phyloP scores from a whole-genome alignment of 2,329 filamentous ascomycete species.

The Alternaria gaisen region DNA sequence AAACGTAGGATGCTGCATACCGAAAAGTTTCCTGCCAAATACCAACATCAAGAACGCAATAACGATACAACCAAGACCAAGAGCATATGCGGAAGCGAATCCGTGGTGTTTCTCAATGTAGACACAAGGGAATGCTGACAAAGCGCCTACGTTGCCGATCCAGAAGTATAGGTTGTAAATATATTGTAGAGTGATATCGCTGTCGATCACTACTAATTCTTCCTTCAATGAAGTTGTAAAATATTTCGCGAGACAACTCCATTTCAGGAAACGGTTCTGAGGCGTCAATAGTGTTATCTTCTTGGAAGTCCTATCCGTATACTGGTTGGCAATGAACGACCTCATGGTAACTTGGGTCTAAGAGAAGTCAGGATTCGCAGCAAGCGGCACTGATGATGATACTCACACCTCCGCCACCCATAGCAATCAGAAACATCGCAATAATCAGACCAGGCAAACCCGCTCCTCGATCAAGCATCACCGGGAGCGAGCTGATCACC shows the following conservation, averaged over 20 bases:
- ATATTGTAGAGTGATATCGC: constrained; percentile 48
- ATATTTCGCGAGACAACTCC: background rate
- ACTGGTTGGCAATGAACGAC: constrained; percentile 52
- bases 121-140: constrained; percentile 69
- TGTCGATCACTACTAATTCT: constrained; percentile 47
- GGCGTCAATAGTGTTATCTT: constrained; percentile 18
- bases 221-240: constrained; percentile 29
- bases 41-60: constrained; percentile 66
- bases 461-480: constrained; percentile 29
- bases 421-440: constrained; percentile 49
- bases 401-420: constrained; percentile 50
- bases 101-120: constrained; percentile 73
- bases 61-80: constrained; percentile 70
- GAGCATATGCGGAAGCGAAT: constrained; percentile 71
- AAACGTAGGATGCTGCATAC: background rate
- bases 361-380: background rate
- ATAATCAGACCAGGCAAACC: constrained; percentile 39
- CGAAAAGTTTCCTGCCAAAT: constrained; percentile 18
- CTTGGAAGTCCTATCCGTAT: constrained; percentile 30
- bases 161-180: constrained; percentile 54
- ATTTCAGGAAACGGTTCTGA: background rate
- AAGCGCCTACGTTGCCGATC: constrained; percentile 70
- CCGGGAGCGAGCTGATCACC: constrained; percentile 32
- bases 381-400: background rate
- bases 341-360: constrained; percentile 44